A percentile compares a stretch with the other conserved stretches of the same genome.
Evolutionary conservation across 495 filamentous ascomycete species (phyloP).

Genomic region (Hypoxylon trugodes): DNA sequence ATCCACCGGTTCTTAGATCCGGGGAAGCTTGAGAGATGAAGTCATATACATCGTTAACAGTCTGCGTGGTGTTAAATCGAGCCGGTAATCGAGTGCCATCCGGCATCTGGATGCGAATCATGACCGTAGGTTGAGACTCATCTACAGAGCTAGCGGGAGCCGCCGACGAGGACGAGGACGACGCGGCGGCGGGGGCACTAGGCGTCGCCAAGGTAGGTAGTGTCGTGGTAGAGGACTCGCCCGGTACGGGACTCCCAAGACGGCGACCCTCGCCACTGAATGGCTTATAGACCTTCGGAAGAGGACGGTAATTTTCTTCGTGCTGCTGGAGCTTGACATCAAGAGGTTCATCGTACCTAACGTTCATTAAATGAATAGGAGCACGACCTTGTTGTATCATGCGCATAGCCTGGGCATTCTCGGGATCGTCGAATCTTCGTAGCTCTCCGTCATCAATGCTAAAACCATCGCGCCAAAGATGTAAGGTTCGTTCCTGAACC

Average conservation of each 20-base stretch:
- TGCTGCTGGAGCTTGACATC: conserved; percentile 91
- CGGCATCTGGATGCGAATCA: conserved; percentile 86
- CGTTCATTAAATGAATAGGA: conserved; percentile 88
- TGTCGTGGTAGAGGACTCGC: conserved; percentile 51
- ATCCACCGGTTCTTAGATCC: conserved; percentile 65
- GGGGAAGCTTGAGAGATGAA: conserved; percentile 79
- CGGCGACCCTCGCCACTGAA: conserved; percentile 85
- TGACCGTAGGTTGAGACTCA: conserved; percentile 77
- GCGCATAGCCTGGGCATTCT: conserved; percentile 79
- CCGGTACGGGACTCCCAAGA: conserved; percentile 91
- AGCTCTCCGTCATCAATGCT: conserved; percentile 95
- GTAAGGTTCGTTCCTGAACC: conserved; percentile 69
- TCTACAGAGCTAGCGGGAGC: conserved; percentile 67
- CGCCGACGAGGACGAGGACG: conserved; percentile 49
- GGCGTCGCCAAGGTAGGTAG: conserved; percentile 45
- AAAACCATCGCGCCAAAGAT: conserved; percentile 94
- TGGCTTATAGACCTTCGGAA: conserved; percentile 87
- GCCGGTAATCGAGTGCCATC: conserved; percentile 87
- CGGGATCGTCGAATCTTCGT: conserved; percentile 86
- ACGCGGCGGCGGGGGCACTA: conserved; percentile 57
- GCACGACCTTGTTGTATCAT: conserved; percentile 89
- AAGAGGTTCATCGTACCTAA: conserved; percentile 82
- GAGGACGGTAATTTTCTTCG: conserved; percentile 80
- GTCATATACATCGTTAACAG: conserved; percentile 87
- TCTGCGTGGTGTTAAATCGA: conserved; percentile 91